Percentiles rank a stretch among this genome's conserved stretches.
Evolutionary conservation across 2,329 filamentous ascomycete genomes (phyloP).

Genomic region (Aspergillus uvarum): DNA sequence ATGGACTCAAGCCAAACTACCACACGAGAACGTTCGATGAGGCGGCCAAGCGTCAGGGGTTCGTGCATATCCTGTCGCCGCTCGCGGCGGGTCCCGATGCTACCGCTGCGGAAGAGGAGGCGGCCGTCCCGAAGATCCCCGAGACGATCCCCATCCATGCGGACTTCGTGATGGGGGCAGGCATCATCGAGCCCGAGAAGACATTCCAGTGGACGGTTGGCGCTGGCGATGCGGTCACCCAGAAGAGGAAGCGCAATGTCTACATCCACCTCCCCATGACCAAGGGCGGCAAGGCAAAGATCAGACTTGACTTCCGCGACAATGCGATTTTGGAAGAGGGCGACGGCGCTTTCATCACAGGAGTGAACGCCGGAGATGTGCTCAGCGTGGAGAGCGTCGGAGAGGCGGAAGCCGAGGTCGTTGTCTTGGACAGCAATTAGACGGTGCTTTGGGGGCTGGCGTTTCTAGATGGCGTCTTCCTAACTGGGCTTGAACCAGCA

Average conservation of each 20-base stretch:
- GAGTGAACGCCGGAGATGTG: conserved; percentile 63
- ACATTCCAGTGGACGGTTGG: conserved; percentile 73
- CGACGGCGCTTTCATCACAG: conserved; percentile 75
- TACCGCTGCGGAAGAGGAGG: conserved; percentile 61
- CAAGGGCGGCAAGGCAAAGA: conserved; percentile 69
- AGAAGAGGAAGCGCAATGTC: conserved; percentile 62
- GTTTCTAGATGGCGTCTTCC: background rate
- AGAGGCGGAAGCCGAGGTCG: conserved; percentile 67
- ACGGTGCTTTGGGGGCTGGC: background rate
- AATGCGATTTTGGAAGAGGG: conserved; percentile 70
- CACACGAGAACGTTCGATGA: conserved; percentile 73
- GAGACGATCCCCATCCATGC: conserved; percentile 80
- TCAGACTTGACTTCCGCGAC: conserved; percentile 65
- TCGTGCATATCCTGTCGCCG: conserved; percentile 75
- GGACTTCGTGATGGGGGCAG: conserved; percentile 79
- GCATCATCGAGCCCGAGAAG: conserved; percentile 65
- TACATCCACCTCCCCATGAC: conserved; percentile 81
- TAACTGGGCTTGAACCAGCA: background rate
- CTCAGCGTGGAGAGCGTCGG: conserved; percentile 67
- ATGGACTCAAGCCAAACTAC: conserved; percentile 71
- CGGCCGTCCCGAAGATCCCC: conserved; percentile 59
- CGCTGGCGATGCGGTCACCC: conserved; percentile 38
- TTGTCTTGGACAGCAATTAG: conserved; percentile 64
- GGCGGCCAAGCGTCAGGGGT: conserved; percentile 66
- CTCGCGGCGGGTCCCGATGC: conserved; percentile 66